Percentiles rank a stretch among this genome's conserved stretches.
Evolutionary conservation across 345 rosid species (phyloP).

Genomic region (Hibiscus trionum): DNA sequence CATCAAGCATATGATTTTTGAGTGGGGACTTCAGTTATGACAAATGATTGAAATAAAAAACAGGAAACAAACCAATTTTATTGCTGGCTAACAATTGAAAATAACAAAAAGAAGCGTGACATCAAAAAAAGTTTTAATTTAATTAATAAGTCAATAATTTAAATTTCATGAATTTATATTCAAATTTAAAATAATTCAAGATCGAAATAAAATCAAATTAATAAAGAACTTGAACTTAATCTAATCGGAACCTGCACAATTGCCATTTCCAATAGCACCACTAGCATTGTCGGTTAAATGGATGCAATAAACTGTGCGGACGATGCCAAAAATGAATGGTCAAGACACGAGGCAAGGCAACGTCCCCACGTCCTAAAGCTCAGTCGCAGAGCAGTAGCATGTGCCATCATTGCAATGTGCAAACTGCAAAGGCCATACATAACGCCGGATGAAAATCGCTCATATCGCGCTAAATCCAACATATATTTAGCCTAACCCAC

Average conservation of each 20-base stretch:
- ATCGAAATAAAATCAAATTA: too few species aligned
- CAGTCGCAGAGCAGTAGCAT: neutral
- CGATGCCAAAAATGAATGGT: neutral
- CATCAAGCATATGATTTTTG: neutral
- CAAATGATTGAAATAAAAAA: neutral
- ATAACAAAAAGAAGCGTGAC: too few species aligned
- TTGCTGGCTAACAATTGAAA: too few species aligned
- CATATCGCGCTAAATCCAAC: neutral
- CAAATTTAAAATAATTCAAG: too few species aligned
- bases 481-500: neutral
- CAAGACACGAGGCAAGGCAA: neutral
- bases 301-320: neutral
- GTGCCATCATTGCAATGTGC: slow-evolving; percentile 1
- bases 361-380: neutral
- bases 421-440: neutral
- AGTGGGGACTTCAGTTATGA: neutral
- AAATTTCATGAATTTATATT: too few species aligned
- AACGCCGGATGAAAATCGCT: neutral
- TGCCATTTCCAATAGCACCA: neutral
- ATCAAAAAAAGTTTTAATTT: too few species aligned
- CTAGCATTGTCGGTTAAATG: neutral
- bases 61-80: too few species aligned
- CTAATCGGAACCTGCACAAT: too few species aligned
- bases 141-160: too few species aligned
- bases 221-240: too few species aligned